A percentile compares a stretch with the other conserved stretches of the same genome.
Evolutionary conservation across 1,139 yeast genomes (phyloP).

Genomic region (Protomyces inundatus): DNA sequence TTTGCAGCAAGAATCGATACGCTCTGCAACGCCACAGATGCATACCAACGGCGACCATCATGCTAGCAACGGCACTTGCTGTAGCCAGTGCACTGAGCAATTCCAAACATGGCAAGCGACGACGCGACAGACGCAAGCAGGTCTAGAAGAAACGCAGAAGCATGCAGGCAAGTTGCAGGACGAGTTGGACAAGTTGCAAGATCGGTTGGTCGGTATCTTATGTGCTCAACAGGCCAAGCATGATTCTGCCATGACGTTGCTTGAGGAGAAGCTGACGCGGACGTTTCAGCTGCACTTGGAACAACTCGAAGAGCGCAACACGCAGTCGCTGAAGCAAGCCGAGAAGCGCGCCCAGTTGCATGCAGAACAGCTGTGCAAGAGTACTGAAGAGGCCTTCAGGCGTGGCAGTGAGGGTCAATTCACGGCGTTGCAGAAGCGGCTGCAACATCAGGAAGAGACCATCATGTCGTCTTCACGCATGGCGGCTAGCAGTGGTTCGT

Average conservation of each 20-base stretch:
- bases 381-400: neutral
- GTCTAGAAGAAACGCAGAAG: neutral
- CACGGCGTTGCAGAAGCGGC: neutral
- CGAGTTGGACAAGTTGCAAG: constrained; percentile 1
- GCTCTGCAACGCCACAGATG: too few relatives aligned
- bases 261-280: neutral
- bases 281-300: neutral
- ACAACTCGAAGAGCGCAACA: neutral
- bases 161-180: neutral
- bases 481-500: too few relatives aligned
- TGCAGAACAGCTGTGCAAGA: neutral
- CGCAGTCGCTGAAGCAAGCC: neutral
- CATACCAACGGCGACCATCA: too few relatives aligned
- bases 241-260: constrained; percentile 3
- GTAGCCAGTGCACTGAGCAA: too few relatives aligned
- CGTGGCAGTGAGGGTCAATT: neutral
- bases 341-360: neutral
- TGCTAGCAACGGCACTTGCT: too few relatives aligned
- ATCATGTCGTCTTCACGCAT: neutral
- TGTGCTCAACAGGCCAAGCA: neutral
- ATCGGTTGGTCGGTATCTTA: neutral
- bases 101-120: too few relatives aligned
- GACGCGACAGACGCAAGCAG: too few relatives aligned
- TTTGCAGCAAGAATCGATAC: too few relatives aligned
- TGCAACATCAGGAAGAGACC: neutral